These are phyloP conservation scores for Ophiocordyceps camponoti-floridani DNA, from an alignment of 2,329 filamentous ascomycete genomes.

Conservation along the genomic window DNA sequence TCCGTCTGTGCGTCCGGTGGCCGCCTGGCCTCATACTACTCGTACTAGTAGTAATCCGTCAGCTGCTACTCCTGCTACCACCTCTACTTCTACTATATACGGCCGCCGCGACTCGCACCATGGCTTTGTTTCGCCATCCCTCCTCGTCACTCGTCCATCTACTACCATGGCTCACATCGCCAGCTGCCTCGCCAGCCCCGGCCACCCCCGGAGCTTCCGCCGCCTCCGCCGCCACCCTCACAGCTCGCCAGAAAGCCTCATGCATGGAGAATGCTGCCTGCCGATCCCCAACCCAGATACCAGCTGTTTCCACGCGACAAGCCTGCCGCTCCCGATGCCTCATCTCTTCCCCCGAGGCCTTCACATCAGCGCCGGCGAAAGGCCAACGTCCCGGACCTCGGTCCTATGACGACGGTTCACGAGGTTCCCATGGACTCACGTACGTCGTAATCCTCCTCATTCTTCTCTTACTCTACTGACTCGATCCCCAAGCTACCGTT, in stretches of 20 bases:
- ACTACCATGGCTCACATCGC: constrained; percentile 42
- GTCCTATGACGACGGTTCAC: constrained; percentile 51
- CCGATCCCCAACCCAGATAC: constrained; percentile 34
- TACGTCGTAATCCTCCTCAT: constrained; percentile 20
- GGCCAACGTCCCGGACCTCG: constrained; percentile 44
- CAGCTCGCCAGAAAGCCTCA: constrained; percentile 26
- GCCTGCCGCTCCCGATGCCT: constrained; percentile 11
- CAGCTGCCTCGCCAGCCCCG: constrained; percentile 34
- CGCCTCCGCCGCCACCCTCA: constrained; percentile 25
- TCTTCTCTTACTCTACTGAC: not conserved
- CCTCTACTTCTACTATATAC: not conserved
- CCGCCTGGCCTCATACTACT: not conserved
- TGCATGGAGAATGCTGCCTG: constrained; percentile 40
- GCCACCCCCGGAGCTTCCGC: constrained; percentile 30
- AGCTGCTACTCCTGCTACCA: not conserved
- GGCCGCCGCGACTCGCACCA: not conserved
- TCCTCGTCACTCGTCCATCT: not conserved
- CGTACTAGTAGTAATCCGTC: too few relatives aligned
- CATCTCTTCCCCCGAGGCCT: not conserved
- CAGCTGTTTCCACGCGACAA: constrained; percentile 41
- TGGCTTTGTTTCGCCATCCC: not conserved
- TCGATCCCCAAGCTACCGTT: constrained; percentile 35
- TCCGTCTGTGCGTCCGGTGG: constrained; percentile 3
- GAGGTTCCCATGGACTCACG: constrained; percentile 53
- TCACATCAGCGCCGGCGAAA: constrained; percentile 33